phyloP scores from a whole-genome alignment of 345 rosid genomes.

The Brassica incana region DNA sequence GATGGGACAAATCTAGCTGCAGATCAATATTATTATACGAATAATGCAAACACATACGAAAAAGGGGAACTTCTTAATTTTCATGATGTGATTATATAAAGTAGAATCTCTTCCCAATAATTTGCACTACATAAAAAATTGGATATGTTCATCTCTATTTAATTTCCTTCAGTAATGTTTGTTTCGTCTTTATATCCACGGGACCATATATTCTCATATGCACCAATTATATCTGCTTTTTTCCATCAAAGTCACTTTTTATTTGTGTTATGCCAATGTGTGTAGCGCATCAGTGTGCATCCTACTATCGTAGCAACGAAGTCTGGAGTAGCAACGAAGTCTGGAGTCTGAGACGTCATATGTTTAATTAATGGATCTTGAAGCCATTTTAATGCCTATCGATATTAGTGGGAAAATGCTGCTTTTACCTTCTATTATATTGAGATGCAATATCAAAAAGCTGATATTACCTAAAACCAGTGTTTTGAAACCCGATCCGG shows the following conservation, averaged over 20 bases:
- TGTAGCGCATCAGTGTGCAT: conserved; percentile 16
- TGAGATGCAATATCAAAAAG: not conserved
- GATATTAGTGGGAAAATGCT: not conserved
- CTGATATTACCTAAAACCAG: not conserved
- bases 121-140: conserved; percentile 11
- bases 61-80: not conserved
- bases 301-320: conserved; percentile 19
- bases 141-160: not conserved
- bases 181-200: conserved; percentile 4
- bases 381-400: not conserved
- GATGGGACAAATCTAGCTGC: conserved; percentile 11
- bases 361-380: conserved; percentile 1
- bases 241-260: conserved; percentile 19
- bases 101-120: conserved; percentile 19
- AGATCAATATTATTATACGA: conserved; percentile 15
- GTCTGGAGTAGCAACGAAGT: conserved; percentile 22
- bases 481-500: too few species aligned
- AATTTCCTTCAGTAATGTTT: conserved; percentile 2
- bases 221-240: conserved; percentile 26
- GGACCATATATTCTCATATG: conserved; percentile 17
- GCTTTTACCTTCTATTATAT: not conserved
- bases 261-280: not conserved
- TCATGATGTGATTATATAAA: conserved; percentile 10
- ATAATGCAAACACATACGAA: conserved; percentile 3
- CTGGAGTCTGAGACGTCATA: conserved; percentile 22